Evolutionary conservation across 352 stramenopile species (phyloP).

Genomic region (Sclerospora graminicola): DNA sequence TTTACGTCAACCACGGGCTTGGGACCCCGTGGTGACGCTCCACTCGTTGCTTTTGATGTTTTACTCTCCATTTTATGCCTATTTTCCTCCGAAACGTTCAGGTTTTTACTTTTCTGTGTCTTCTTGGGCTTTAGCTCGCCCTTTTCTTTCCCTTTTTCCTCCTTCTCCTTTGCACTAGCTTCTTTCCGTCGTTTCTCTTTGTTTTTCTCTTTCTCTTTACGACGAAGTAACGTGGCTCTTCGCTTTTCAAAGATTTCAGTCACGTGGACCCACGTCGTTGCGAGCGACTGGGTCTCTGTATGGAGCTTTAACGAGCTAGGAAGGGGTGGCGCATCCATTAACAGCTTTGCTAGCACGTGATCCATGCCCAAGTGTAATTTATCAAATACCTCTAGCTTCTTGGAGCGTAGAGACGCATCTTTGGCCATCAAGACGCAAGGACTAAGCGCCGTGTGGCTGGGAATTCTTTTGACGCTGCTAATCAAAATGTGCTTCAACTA

Average conservation of each 20-base stretch:
- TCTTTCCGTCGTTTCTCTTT: neutral
- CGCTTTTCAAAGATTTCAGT: constrained; percentile 18
- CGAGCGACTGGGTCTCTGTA: constrained; percentile 22
- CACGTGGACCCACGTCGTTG: constrained; percentile 18
- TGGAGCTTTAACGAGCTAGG: constrained; percentile 17
- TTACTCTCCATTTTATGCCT: constrained; percentile 7
- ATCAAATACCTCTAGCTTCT: constrained; percentile 24
- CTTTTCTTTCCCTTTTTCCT: neutral
- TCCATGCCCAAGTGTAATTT: constrained; percentile 41
- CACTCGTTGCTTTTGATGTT: neutral
- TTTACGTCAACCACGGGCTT: neutral
- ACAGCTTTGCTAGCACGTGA: constrained; percentile 28
- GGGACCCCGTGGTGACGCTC: neutral
- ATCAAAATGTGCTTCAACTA: too few relatives aligned
- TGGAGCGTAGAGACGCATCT: constrained; percentile 6
- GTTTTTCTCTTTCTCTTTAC: constrained; percentile 19
- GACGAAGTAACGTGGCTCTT: constrained; percentile 14
- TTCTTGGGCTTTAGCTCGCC: constrained; percentile 6
- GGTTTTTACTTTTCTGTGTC: too few relatives aligned
- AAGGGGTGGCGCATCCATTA: constrained; percentile 14
- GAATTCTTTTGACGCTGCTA: too few relatives aligned
- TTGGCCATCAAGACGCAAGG: constrained; percentile 5
- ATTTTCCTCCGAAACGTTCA: neutral
- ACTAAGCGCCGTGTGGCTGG: constrained; percentile 4
- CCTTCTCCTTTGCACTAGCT: constrained; percentile 2